Base-by-base conservation (phyloP, 331 rosid genomes). In the Pyracantha coccinea region DNA sequence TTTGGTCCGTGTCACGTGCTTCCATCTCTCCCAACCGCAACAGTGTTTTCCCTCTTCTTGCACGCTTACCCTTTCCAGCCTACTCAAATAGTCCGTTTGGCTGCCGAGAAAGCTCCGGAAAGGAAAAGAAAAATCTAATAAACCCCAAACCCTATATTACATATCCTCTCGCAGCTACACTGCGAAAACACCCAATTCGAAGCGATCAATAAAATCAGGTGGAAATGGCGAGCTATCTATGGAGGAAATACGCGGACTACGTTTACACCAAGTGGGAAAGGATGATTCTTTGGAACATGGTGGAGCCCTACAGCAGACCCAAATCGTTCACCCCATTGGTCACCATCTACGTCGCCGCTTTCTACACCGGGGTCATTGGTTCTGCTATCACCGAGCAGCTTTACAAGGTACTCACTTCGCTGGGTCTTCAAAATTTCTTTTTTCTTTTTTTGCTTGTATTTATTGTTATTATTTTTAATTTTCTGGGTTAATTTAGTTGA, bases 351-450 rank as follows among this genome's bases (percentile, higher is more conserved):
- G 55, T 84, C 6, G 87, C 91, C 33, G 99, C 91, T 75, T 94
- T 94, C 79, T 90, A 94, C 83, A 68, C 99, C 4, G 96, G 97
- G 2, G 96, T 94, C 74, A 23, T 94, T 50, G 93, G 85, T 61
- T 86, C 99, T 78, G 97, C 99, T 69, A 86, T 92, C 81, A 82
- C 93, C 5, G 97, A 92, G 84, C 97, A 94, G 76, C 97, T 86
- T 52, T 85, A 94, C 90, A 94, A 94, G 99, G 99, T 85, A 64
- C 27, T 66, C 41, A 6, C 4, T 58, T 29, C 20, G 8, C 60
- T 14, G 4, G 59, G 64, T 12, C 15, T 5, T 41, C 80, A 47
- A 15, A 15, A 0, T 35, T 35, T 14, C 4, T 45, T 8, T 8
- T 13, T 44, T 0, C 7, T 63, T 20, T 35, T 28, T 19, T 47